Percentiles rank a stretch among this genome's conserved stretches.
phyloP scores from a whole-genome alignment of 768 basidiomycete genomes.

The Polyporus arcularius region DNA sequence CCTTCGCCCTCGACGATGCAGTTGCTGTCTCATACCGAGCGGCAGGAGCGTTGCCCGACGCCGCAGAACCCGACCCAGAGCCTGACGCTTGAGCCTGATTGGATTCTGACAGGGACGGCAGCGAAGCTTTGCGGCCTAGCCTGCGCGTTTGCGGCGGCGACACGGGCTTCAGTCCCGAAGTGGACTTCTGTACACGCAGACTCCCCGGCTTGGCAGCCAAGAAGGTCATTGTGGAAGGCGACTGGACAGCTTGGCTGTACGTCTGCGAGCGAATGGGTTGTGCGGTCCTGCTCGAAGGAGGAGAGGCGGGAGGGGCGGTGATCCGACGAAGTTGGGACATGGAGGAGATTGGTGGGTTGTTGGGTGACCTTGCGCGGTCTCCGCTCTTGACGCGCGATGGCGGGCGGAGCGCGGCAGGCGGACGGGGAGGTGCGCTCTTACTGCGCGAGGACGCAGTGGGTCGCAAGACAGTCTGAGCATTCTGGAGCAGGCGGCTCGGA shows the following conservation, averaged over 20 bases:
- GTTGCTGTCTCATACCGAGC: constrained; percentile 77
- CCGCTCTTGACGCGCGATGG: constrained; percentile 56
- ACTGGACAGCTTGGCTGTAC: constrained; percentile 55
- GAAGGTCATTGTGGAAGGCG: constrained; percentile 53
- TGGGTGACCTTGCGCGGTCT: constrained; percentile 73
- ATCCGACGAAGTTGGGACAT: constrained; percentile 68
- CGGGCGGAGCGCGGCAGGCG: constrained; percentile 54
- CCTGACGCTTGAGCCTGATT: constrained; percentile 56
- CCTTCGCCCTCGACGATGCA: constrained; percentile 78
- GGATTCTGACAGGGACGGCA: constrained; percentile 71
- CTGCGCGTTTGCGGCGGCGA: constrained; percentile 65
- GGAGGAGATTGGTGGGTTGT: constrained; percentile 69
- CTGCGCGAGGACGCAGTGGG: constrained; percentile 43
- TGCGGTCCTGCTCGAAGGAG: constrained; percentile 43
- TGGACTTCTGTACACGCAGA: constrained; percentile 82
- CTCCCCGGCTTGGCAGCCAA: constrained; percentile 70
- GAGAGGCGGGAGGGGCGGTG: constrained; percentile 70
- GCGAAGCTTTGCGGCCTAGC: constrained; percentile 74
- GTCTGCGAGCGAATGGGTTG: constrained; percentile 56
- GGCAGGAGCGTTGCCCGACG: constrained; percentile 37
- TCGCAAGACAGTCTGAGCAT: constrained; percentile 38
- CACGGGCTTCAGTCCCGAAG: constrained; percentile 76
- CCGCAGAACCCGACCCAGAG: constrained; percentile 43
- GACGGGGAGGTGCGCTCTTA: constrained; percentile 55
- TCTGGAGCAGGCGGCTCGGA: constrained; percentile 68